Evolutionary conservation across 2,329 filamentous ascomycete genomes (phyloP), one percentile per base, ranked within the genome.

Genomic region (Paradendryphiella salina): DNA sequence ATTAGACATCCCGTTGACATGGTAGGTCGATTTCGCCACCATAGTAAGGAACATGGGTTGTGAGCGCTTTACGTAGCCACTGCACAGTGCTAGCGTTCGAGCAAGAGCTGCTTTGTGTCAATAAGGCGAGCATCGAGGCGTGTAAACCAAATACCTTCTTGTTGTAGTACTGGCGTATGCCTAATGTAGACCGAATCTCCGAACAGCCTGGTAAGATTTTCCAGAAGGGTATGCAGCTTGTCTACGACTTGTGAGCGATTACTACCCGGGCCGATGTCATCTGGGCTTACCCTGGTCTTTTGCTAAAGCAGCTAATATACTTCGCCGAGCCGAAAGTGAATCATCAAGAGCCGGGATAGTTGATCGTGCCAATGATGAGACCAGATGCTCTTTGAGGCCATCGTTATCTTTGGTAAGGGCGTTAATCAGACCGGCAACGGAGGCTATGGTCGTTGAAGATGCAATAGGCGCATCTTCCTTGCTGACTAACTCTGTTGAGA

Each of bases 161-260:
- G 94, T 65, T 92, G 88, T 32, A 94, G 68, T n/a, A 88, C 83
- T 4, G 92, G 86, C 0, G 88, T 84, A 72, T 97, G 91, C 50
- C 85, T 88, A 61, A 97, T 90, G 64, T 91, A 96, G 9, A 97
- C 77, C 41, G 88, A 84, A 63, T 96, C 92, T 1, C 90, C 89
- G 70, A 97, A 96, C 40, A 87, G 83, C 32, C 77, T 78, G 40
- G 96, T 76, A 40, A 80, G 83, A 65, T 85, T 89, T 63, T 91
- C 84, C 48, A 93, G 69, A 29, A 89, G 75, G 0, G 69, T 75
- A 4, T 79, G 74, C 2, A 90, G 73, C 15, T 79, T 80, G 23
- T 63, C 60, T 71, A 26, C 10, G n/a, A 49, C 18, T 50, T 46
- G 18, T 66, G n/a, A 64, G 49, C 64, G 9, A 60, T 28, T 4